Evolutionary conservation across 1,139 yeast genomes (phyloP).

Genomic region (Ashbya aceris): DNA sequence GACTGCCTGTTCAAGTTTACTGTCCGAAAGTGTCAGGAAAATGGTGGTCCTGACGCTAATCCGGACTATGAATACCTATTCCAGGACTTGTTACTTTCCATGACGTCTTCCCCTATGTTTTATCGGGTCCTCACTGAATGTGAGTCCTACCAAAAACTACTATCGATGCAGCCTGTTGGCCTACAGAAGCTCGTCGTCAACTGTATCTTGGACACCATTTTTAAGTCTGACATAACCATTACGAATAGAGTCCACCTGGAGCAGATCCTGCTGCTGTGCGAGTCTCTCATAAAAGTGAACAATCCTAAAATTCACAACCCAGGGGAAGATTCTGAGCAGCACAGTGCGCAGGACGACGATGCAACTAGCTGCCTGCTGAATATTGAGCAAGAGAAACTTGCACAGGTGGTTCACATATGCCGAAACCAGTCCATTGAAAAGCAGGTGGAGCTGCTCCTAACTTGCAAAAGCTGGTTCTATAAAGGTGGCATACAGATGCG

Average conservation of each 20-base stretch:
- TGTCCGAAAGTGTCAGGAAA: constrained; percentile 37
- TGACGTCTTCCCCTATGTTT: constrained; percentile 8
- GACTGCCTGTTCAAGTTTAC: constrained; percentile 56
- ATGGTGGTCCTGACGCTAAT: constrained; percentile 17
- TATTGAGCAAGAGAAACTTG: constrained; percentile 55
- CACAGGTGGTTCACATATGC: constrained; percentile 55
- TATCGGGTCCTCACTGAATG: constrained; percentile 17
- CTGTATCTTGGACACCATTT: constrained; percentile 13
- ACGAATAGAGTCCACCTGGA: constrained; percentile 19
- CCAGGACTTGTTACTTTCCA: constrained; percentile 15
- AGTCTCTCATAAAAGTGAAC: constrained; percentile 13
- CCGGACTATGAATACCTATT: constrained; percentile 16
- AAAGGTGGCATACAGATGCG: constrained; percentile 47
- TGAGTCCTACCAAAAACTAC: constrained; percentile 16
- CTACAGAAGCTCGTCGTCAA: constrained; percentile 15
- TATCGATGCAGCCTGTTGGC: constrained; percentile 14
- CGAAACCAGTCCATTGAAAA: constrained; percentile 33
- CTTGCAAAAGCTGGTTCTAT: constrained; percentile 47
- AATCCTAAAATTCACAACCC: constrained; percentile 3
- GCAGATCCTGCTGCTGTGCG: constrained; percentile 19
- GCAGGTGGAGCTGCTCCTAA: constrained; percentile 39
- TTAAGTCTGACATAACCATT: constrained; percentile 9
- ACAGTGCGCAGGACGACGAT: constrained; percentile 15
- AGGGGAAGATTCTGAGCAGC: constrained; percentile 4
- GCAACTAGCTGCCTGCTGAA: constrained; percentile 19